Percentiles rank a stretch among this genome's conserved stretches.
Conservation (phyloP, 768 basidiomycete genomes). For the Agaricus subrufescens region DNA sequence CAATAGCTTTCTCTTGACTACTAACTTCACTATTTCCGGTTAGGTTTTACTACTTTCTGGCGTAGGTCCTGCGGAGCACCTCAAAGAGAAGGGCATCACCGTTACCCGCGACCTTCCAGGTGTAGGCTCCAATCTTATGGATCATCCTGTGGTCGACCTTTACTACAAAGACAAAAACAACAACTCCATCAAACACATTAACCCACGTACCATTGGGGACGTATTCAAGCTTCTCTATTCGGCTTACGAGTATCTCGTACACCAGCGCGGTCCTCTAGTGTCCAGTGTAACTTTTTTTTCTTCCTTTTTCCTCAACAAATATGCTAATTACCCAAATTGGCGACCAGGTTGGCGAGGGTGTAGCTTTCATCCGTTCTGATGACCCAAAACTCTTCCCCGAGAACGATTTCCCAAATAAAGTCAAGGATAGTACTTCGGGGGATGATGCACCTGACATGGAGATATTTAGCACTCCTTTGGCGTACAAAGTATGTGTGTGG, state of each 20-base stretch:
- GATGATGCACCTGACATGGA: constrained; percentile 38
- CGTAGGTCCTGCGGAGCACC: constrained; percentile 60
- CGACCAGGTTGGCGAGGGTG: constrained; percentile 40
- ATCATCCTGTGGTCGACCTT: constrained; percentile 57
- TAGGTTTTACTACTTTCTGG: constrained; percentile 73
- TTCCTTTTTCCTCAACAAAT: not conserved
- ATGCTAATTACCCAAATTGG: not conserved
- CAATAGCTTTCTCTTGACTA: not conserved
- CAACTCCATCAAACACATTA: constrained; percentile 35
- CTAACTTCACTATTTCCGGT: not conserved
- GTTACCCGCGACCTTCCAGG: constrained; percentile 61
- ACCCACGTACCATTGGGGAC: constrained; percentile 22
- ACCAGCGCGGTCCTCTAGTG: constrained; percentile 44
- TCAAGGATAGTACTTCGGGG: constrained; percentile 36
- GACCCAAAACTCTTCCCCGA: constrained; percentile 42
- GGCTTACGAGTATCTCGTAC: constrained; percentile 36
- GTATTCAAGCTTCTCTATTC: constrained; percentile 26
- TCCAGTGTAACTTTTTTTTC: constrained; percentile 43
- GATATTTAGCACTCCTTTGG: constrained; percentile 33
- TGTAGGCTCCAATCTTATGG: constrained; percentile 70
- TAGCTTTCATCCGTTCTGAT: constrained; percentile 48
- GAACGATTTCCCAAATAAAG: constrained; percentile 21
- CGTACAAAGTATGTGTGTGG: constrained; percentile 25
- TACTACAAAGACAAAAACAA: constrained; percentile 48
- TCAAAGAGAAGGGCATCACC: constrained; percentile 48